Base-by-base conservation (phyloP, 2,329 filamentous ascomycete genomes). In the Cytospora paraplurivora region DNA sequence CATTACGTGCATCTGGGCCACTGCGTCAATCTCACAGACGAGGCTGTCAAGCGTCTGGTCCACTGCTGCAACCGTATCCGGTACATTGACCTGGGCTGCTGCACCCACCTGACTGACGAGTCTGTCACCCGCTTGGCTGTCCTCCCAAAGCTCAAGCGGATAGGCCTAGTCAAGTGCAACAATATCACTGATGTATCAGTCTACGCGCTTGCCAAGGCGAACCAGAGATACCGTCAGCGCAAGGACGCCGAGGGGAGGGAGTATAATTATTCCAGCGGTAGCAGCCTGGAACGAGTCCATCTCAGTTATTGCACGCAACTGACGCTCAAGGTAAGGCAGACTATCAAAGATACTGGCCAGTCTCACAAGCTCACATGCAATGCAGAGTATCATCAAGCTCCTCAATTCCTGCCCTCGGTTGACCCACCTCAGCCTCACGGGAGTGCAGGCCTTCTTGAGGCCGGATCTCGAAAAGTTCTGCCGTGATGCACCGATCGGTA, bases 41-140 rank as follows among this genome's bases (percentile, higher is more conserved):
- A 88, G 41, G 93, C 92, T 1, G 92, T 99, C 19, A 90, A 91
- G 70, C 88, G 88, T 62, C 82, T 99, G 37, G 92, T 97, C 47
- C 88, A 89, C 69, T 82, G 82, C 59, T 99, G 95, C 81, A 98
- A 94, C 72, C 87, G 95, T 32, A 98, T 99, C 69, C 86, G 95
- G 62, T 99, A 99, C 74, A 99, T 99, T 68, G 95, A 99, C 73
- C 80, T 99, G 51, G 95, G 95, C n/a, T 98, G 95, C 78, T 99
- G 95, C 76, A 86, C 85, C 15, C 88, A 92, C 69, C 80, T 99
- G 66, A 98, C 95, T 0, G 95, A 99, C 70, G 82, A 84, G 12
- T 97, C 93, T 27, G 90, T 99, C 17, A 89, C 85, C 67, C 89
- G 92, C 67, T 81, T 99, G 44, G 93, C 95, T 6, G 86, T 86